Percentiles rank a stretch among this genome's conserved stretches.
Conservation (phyloP, 2,329 filamentous ascomycete species). For the Calonectria leucothoes region DNA sequence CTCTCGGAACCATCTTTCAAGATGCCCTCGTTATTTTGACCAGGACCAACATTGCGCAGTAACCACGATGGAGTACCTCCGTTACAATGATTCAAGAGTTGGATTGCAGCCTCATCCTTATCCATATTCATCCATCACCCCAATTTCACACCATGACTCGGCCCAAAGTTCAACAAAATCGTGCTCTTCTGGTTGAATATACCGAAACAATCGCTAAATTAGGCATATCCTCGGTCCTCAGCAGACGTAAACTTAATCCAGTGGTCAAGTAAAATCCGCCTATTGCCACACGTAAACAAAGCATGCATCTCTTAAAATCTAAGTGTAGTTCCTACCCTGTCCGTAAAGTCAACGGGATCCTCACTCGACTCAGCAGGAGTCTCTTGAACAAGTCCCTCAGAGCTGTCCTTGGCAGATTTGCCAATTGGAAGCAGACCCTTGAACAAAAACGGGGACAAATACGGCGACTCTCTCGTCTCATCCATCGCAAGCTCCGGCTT, state of each 20-base stretch:
- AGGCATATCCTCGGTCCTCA: background rate
- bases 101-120: background rate
- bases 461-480: background rate
- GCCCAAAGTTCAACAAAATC: background rate
- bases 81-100: too few species aligned
- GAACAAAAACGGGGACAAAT: conserved; percentile 11
- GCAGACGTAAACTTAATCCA: background rate
- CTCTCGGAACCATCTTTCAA: too few species aligned
- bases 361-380: background rate
- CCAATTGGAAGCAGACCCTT: conserved; percentile 7
- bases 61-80: too few species aligned
- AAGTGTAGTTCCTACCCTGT: background rate
- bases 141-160: background rate
- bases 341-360: background rate
- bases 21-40: too few species aligned
- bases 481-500: conserved; percentile 4
- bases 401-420: background rate
- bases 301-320: background rate
- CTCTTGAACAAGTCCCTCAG: background rate
- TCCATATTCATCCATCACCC: background rate
- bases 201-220: background rate
- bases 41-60: too few species aligned
- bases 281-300: background rate
- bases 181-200: background rate
- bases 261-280: background rate